Evolutionary conservation across 805 yeast species (phyloP).

Genomic region (Isabelozyma heimii): DNA sequence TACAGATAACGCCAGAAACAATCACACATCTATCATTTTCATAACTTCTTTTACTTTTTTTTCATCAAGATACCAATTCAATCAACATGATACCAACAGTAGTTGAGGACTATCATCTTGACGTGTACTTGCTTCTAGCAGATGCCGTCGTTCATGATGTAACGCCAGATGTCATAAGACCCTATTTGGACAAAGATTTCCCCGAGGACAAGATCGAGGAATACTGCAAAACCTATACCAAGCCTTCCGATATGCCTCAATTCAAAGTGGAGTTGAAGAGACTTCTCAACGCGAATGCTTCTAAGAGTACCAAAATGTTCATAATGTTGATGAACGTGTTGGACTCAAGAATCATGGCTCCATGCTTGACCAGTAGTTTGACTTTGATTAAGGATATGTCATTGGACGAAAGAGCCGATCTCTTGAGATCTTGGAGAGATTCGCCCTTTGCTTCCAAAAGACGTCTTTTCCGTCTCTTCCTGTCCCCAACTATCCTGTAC

Average conservation of each 20-base stretch:
- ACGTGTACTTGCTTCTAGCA: conserved; percentile 23
- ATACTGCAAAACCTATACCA: conserved; percentile 20
- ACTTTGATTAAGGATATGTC: conserved; percentile 37
- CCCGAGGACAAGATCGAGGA: conserved; percentile 26
- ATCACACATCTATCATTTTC: too few relatives aligned
- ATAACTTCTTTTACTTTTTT: too few relatives aligned
- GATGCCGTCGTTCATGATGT: conserved; percentile 37
- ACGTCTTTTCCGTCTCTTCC: conserved; percentile 29
- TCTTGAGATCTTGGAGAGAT: conserved; percentile 38
- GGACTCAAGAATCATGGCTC: conserved; percentile 29
- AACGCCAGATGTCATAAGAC: conserved; percentile 22
- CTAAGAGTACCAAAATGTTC: conserved; percentile 17
- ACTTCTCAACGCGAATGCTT: conserved; percentile 12
- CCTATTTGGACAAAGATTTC: conserved; percentile 21
- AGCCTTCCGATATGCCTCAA: conserved; percentile 29
- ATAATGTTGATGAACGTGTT: conserved; percentile 22
- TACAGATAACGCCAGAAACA: too few relatives aligned
- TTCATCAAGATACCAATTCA: not conserved
- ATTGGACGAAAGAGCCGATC: conserved; percentile 23
- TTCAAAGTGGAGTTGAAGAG: conserved; percentile 14
- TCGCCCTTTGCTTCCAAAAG: conserved; percentile 37
- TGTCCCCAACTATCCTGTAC: conserved; percentile 18
- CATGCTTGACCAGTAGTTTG: conserved; percentile 30
- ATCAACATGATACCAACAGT: not conserved
- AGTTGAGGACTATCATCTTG: conserved; percentile 20